These are phyloP conservation scores for Curvularia verruculosa DNA, from an alignment of 2,329 filamentous ascomycete species.

Conservation along the genomic window DNA sequence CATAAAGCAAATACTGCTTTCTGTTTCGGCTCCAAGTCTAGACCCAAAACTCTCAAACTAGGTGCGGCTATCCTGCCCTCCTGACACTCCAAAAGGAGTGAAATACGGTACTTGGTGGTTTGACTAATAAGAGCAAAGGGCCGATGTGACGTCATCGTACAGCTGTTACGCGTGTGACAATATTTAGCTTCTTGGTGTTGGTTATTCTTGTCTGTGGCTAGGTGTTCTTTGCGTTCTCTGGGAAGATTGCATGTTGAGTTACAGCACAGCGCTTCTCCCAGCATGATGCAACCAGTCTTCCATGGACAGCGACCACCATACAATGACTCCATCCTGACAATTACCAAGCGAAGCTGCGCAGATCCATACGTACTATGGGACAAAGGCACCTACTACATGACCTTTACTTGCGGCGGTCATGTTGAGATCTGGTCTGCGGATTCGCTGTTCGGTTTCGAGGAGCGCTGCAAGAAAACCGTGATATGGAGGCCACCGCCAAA, in stretches of 20 bases:
- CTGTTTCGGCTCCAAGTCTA: not conserved
- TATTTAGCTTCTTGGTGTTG: slow-evolving; percentile 12
- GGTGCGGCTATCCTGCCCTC: slow-evolving; percentile 4
- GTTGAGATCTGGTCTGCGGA: slow-evolving; percentile 54
- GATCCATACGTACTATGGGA: slow-evolving; percentile 54
- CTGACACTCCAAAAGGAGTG: slow-evolving; percentile 14
- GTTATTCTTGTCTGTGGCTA: not conserved
- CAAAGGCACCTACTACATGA: slow-evolving; percentile 55
- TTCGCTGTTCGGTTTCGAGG: slow-evolving; percentile 49
- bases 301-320: slow-evolving; percentile 31
- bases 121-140: not conserved
- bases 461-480: slow-evolving; percentile 46
- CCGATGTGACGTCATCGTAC: slow-evolving; percentile 23
- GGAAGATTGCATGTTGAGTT: not conserved
- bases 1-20: not conserved
- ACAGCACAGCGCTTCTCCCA: not conserved
- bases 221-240: not conserved
- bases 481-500: slow-evolving; percentile 54
- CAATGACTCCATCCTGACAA: slow-evolving; percentile 51
- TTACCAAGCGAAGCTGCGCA: slow-evolving; percentile 50
- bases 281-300: slow-evolving; percentile 13
- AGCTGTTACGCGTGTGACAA: slow-evolving; percentile 15
- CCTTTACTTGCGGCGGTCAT: slow-evolving; percentile 53
- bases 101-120: slow-evolving; percentile 1
- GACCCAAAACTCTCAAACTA: not conserved